These are phyloP conservation scores for Monilinia fructigena DNA, from an alignment of 2,329 filamentous ascomycete genomes.

Conservation along the genomic window DNA sequence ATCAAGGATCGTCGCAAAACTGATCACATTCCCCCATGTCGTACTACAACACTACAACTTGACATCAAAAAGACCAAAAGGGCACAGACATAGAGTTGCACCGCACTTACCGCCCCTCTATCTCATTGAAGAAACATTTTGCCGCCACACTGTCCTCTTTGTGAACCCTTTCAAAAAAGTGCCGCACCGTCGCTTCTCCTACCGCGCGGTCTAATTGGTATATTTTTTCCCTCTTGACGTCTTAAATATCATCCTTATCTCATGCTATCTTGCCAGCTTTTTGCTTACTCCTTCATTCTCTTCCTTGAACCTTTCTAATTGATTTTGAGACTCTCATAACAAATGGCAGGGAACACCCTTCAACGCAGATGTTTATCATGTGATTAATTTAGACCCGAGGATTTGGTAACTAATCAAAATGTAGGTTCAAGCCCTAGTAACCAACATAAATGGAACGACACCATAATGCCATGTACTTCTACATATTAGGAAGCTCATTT, in stretches of 20 bases:
- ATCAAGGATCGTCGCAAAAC: not conserved
- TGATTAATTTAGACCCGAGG: constrained; percentile 9
- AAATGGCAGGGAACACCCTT: constrained; percentile 11
- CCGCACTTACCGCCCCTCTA: constrained; percentile 17
- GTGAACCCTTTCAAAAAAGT: constrained; percentile 7
- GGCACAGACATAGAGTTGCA: constrained; percentile 2
- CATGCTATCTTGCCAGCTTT: not conserved
- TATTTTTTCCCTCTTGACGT: not conserved
- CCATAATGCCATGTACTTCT: constrained; percentile 3
- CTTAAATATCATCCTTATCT: not conserved
- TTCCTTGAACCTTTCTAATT: not conserved
- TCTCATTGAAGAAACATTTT: constrained; percentile 20
- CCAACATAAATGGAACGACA: constrained; percentile 17
- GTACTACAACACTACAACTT: not conserved
- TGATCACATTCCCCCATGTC: not conserved
- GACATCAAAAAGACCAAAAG: not conserved
- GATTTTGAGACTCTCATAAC: not conserved
- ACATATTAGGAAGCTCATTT: constrained; percentile 18
- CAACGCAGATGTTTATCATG: constrained; percentile 13
- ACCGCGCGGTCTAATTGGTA: constrained; percentile 11
- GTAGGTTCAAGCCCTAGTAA: not conserved
- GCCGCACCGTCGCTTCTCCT: constrained; percentile 16
- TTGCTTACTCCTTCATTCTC: not conserved
- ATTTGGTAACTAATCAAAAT: constrained; percentile 15
- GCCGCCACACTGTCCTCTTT: constrained; percentile 15